phyloP scores from a whole-genome alignment of 495 filamentous ascomycete species.

The Aspergillus conjunctus region DNA sequence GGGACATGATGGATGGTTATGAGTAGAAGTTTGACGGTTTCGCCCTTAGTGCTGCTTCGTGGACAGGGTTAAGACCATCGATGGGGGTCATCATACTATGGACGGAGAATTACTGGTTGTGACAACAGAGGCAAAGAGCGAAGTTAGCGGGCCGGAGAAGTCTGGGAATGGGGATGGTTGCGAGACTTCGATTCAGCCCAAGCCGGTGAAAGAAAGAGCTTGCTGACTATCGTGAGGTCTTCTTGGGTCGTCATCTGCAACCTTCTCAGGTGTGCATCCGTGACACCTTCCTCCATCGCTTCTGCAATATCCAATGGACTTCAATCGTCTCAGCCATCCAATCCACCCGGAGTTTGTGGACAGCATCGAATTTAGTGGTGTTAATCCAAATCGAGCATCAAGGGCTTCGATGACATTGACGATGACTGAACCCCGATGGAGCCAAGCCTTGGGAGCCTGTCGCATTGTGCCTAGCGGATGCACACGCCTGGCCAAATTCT shows the following conservation, averaged over 20 bases:
- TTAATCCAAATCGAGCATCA: conserved; percentile 10
- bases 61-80: conserved; percentile 3
- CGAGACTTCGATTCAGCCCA: conserved; percentile 2
- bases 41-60: conserved; percentile 10
- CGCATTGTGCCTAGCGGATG: conserved; percentile 25
- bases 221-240: conserved; percentile 8
- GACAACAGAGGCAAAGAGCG: conserved; percentile 1
- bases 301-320: conserved; percentile 11
- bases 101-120: not conserved
- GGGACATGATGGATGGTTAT: not conserved
- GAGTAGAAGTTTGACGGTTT: conserved; percentile 4
- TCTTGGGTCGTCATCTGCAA: not conserved
- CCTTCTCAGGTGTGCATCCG: conserved; percentile 1
- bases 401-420: conserved; percentile 18
- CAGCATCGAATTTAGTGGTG: conserved; percentile 8
- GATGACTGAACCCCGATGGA: conserved; percentile 16
- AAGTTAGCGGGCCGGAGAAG: conserved; percentile 3
- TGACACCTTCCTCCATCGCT: conserved; percentile 4
- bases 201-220: conserved; percentile 3
- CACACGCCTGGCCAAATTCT: conserved; percentile 32
- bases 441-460: conserved; percentile 21
- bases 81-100: conserved; percentile 1
- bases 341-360: conserved; percentile 18
- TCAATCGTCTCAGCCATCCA: conserved; percentile 12
- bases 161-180: conserved; percentile 1